These are phyloP conservation scores for Aspergillus fumigatus DNA, from an alignment of 2,329 filamentous ascomycete genomes.

Conservation along the genomic window DNA sequence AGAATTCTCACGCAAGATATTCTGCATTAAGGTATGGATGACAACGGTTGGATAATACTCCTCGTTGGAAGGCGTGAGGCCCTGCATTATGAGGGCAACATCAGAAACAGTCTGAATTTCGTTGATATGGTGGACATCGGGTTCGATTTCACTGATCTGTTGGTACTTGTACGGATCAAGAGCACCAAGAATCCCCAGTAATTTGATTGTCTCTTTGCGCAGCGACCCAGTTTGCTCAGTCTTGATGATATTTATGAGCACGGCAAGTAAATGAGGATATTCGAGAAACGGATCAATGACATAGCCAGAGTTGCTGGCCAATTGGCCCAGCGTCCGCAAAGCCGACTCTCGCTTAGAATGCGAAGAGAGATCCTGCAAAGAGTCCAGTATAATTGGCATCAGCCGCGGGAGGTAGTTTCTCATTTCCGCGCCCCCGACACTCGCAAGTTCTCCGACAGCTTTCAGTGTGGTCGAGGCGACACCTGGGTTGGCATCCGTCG, in stretches of 20 bases:
- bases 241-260: constrained; percentile 90
- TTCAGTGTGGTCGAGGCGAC: constrained; percentile 94
- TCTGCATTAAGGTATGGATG: constrained; percentile 86
- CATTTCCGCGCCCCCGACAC: constrained; percentile 92
- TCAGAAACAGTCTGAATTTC: constrained; percentile 74
- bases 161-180: constrained; percentile 93
- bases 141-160: constrained; percentile 84
- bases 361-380: constrained; percentile 89
- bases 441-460: constrained; percentile 89
- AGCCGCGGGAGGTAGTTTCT: constrained; percentile 82
- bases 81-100: constrained; percentile 96
- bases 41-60: constrained; percentile 98
- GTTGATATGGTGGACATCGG: constrained; percentile 69
- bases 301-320: constrained; percentile 95
- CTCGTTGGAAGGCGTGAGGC: constrained; percentile 91
- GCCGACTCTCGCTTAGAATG: constrained; percentile 87
- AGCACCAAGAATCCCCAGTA: constrained; percentile 92
- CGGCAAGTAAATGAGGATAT: constrained; percentile 87
- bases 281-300: constrained; percentile 95
- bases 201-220: constrained; percentile 88
- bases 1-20: constrained; percentile 83
- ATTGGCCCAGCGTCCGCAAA: constrained; percentile 80
- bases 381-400: constrained; percentile 93
- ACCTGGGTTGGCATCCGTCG: constrained; percentile 74
- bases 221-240: constrained; percentile 83